Evolutionary conservation across 768 basidiomycete species (phyloP), one percentile per base, ranked within the genome.

Genomic region (Mrakia blollopis): DNA sequence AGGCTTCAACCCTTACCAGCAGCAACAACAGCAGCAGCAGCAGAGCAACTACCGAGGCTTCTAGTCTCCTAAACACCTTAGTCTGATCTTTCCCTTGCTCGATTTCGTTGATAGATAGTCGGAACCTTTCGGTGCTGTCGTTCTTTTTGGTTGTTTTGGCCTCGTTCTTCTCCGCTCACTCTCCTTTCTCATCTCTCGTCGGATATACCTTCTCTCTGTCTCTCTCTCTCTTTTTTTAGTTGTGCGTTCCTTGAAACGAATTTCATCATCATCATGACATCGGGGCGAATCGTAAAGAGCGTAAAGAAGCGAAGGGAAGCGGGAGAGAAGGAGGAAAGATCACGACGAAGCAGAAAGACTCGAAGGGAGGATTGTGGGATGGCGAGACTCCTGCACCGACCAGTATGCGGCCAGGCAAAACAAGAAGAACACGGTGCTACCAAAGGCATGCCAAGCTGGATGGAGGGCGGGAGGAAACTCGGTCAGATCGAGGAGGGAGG

Each of bases 1-100:
- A 63, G 82, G 82, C 10, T 83, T 83, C 79, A 80, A 81, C 74
- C 79, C 77, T 57, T 62, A 81, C 70, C 78, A 77, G 30, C 80
- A 80, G 67, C 75, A 60, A 44, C 78, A 75, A 1, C 76, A 77
- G 23, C 78, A 76, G 72, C 80, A 78, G 62, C 78, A 65, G 41
- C 76, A 70, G 47, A 4, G 13, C 11, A 41, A 69, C 6, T 76
- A 77, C 54, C 60, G 69, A 9, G 76, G 75, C 1, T 75, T 75
- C 67, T 75, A 57, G 41, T 32, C 25, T 14, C n/a, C 44, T 14
- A 14, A 14, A 44, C 11, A 3, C 70, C 18, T 18, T 50, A 8
- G 6, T 21, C 37, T 25, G n/a, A 28, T 39, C 63, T 65, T 65
- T 57, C 18, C 13, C 14, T 14, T 50, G 5, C 47, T 50, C 18